phyloP scores from a whole-genome alignment of 2,329 filamentous ascomycete genomes.

The Ophiostoma novo-ulmi region DNA sequence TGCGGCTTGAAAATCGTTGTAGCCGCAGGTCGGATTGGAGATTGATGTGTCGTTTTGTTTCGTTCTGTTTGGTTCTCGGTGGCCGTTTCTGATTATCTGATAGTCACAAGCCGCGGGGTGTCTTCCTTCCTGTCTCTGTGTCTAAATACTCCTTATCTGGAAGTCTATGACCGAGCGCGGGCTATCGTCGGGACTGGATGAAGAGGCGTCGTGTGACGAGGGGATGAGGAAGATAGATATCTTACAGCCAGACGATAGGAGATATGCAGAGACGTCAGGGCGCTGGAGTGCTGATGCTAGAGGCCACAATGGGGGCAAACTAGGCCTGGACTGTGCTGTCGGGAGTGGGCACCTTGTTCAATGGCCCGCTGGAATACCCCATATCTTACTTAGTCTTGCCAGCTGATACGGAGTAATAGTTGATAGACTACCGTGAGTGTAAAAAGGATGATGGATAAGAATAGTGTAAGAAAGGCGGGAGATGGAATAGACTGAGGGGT shows the following conservation, averaged over 20 bases:
- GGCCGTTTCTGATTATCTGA: neutral
- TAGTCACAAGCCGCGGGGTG: neutral
- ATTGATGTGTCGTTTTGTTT: neutral
- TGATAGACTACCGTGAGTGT: neutral
- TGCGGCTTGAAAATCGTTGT: conserved; percentile 1
- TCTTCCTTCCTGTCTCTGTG: neutral
- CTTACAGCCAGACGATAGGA: neutral
- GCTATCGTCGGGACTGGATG: neutral
- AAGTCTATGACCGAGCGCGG: neutral
- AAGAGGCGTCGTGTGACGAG: conserved; percentile 11
- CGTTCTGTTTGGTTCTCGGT: neutral
- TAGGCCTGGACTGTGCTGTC: conserved; percentile 1
- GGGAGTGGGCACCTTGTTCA: conserved; percentile 8
- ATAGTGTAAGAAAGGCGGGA: neutral
- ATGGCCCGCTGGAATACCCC: conserved; percentile 10
- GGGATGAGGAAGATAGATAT: neutral
- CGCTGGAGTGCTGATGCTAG: neutral
- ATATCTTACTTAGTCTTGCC: neutral
- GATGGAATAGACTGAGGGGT: neutral
- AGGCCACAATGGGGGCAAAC: neutral
- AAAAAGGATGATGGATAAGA: neutral
- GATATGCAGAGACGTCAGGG: conserved; percentile 4
- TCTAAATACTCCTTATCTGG: neutral
- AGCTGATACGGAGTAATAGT: too few relatives aligned
- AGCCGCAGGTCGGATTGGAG: neutral